These are phyloP conservation scores for Jackrogersella minutella DNA, from an alignment of 495 filamentous ascomycete genomes.

Conservation along the genomic window DNA sequence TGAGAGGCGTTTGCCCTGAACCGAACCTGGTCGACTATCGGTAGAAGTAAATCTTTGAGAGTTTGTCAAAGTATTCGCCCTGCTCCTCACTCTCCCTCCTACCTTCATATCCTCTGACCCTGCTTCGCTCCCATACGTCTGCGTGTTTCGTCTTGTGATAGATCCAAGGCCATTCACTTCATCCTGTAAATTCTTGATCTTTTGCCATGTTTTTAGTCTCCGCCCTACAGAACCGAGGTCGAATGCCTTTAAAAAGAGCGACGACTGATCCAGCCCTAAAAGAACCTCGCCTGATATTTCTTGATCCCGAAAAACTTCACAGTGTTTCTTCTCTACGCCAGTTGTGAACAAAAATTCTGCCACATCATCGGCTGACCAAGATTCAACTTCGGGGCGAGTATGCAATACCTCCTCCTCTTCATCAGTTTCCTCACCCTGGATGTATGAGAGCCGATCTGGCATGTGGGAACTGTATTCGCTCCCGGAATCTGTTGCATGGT, in stretches of 20 bases:
- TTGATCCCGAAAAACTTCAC: conserved; percentile 92
- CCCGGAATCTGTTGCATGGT: conserved; percentile 78
- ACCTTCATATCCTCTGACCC: conserved; percentile 57
- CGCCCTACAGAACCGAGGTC: conserved; percentile 90
- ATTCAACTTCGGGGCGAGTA: conserved; percentile 69
- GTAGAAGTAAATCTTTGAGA: conserved; percentile 66
- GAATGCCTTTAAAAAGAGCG: conserved; percentile 92
- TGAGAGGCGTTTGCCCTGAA: conserved; percentile 53
- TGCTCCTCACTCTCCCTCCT: conserved; percentile 49
- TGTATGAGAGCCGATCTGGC: conserved; percentile 82
- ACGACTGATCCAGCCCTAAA: conserved; percentile 92
- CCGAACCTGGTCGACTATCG: conserved; percentile 49
- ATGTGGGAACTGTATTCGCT: conserved; percentile 88
- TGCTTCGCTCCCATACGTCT: conserved; percentile 62
- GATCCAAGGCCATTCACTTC: conserved; percentile 64
- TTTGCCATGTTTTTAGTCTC: conserved; percentile 93
- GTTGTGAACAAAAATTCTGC: conserved; percentile 82
- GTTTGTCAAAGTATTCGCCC: conserved; percentile 75
- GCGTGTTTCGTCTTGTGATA: conserved; percentile 54
- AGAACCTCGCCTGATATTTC: conserved; percentile 95
- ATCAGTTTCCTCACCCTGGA: conserved; percentile 87
- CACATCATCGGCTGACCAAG: conserved; percentile 80
- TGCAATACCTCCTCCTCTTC: conserved; percentile 67
- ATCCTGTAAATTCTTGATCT: conserved; percentile 87
- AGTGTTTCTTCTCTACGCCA: conserved; percentile 84